Base-by-base conservation (phyloP, 108 stramenopile species). In the Cyclotella cryptica region DNA sequence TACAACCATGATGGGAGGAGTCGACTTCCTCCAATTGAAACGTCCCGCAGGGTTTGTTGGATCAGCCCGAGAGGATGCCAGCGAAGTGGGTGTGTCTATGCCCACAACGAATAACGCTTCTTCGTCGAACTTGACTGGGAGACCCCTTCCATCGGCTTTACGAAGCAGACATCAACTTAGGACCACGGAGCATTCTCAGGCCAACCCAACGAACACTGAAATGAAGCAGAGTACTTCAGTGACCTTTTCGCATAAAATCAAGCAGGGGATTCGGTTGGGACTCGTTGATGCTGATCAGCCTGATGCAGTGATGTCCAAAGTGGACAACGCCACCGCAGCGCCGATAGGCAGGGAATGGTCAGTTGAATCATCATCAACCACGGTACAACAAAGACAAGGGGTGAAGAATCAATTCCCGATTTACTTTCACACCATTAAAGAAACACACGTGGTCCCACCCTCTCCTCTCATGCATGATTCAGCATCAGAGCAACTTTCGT, bases 221-320 rank as follows among this genome's bases (percentile, higher is more conserved):
- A 64, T 74, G 65, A 74, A 54, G 43, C 65, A 74, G 74, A 64
- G 54, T 65, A 27, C 74, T 0, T 74, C 74, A 1, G 74, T 74
- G 22, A 74, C 74, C 35, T 74, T 74, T 74, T 65, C 63, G n/a
- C 27, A 26, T 9, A 64, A n/a, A 22, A 74, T 64, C 64, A 74
- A 74, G 42, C 29, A 65, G 63, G 63, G 52, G 6, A 74, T 63
- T 60, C 13, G 17, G 21, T 21, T 57, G 39, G 69, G 55, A 5
- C 12, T 55, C 21, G 22, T 12, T 7, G 1, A 17, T n/a, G 61
- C 14, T n/a, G n/a, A n/a, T n/a, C n/a, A n/a, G n/a, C n/a, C n/a
- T n/a, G n/a, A n/a, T n/a, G n/a, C n/a, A n/a, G n/a, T n/a, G n/a
- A n/a, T n/a, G n/a, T n/a, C n/a, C 8, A 19, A 22, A 61, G 59